These are phyloP conservation scores for Aspergillus sp. DNA, from an alignment of 2,329 filamentous ascomycete species.

Conservation along the genomic window DNA sequence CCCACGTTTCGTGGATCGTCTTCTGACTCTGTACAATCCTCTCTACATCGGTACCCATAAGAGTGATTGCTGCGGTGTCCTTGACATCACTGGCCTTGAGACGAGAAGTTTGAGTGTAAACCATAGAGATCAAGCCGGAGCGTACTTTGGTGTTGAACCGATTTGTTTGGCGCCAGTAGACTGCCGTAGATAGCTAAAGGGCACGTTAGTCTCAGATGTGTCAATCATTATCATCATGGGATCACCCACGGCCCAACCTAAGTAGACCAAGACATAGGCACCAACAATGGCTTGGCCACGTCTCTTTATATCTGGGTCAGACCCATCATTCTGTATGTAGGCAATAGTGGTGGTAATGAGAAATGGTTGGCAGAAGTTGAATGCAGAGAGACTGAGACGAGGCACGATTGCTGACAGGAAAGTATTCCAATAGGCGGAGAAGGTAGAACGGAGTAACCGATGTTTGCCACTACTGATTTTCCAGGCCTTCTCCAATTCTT, in stretches of 20 bases:
- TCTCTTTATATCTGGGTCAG: no score
- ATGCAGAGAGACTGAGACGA: not conserved
- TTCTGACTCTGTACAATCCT: constrained; percentile 29
- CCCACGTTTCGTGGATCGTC: constrained; percentile 37
- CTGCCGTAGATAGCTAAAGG: constrained; percentile 24
- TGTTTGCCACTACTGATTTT: not conserved
- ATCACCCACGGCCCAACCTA: constrained; percentile 31
- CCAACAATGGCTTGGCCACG: constrained; percentile 34
- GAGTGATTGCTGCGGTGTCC: constrained; percentile 43
- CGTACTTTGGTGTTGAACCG: constrained; percentile 34
- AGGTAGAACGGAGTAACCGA: not conserved
- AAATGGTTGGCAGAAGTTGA: constrained; percentile 34
- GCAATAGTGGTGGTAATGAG: constrained; percentile 18
- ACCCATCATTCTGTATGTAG: no score
- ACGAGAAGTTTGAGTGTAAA: constrained; percentile 48
- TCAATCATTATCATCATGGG: not conserved
- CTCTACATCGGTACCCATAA: constrained; percentile 51
- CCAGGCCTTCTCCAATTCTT: not conserved
- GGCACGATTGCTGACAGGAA: not conserved
- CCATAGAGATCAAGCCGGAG: constrained; percentile 38
- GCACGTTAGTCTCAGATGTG: not conserved
- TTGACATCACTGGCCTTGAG: constrained; percentile 35
- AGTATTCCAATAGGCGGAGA: not conserved
- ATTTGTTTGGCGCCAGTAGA: constrained; percentile 30
- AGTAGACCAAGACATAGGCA: constrained; percentile 34